These are phyloP conservation scores for Diaporthe eres DNA, from an alignment of 2,329 filamentous ascomycete genomes.

Conservation along the genomic window DNA sequence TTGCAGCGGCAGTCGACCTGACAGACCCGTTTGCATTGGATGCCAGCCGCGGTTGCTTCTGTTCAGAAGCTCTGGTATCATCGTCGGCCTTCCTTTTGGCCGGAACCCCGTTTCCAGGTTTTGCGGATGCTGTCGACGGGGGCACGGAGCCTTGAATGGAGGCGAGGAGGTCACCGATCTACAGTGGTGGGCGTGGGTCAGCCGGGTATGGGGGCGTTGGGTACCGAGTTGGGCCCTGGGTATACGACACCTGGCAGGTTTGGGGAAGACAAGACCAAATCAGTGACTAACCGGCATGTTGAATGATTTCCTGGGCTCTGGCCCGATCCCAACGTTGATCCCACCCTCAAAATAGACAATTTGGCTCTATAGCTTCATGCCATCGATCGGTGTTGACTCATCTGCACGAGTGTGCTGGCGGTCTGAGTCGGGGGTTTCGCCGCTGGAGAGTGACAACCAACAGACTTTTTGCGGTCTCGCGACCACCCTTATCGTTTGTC, in stretches of 20 bases:
- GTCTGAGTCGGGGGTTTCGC: constrained; percentile 6
- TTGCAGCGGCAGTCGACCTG: constrained; percentile 43
- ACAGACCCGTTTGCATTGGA: constrained; percentile 45
- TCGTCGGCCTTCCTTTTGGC: constrained; percentile 72
- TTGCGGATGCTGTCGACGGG: constrained; percentile 44
- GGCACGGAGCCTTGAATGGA: constrained; percentile 67
- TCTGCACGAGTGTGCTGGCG: constrained; percentile 28
- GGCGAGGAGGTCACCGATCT: constrained; percentile 72
- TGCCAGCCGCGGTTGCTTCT: constrained; percentile 59
- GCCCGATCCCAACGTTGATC: constrained; percentile 34
- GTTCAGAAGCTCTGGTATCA: constrained; percentile 57
- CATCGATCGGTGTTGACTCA: constrained; percentile 40
- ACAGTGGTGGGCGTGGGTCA: constrained; percentile 40
- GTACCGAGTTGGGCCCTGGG: not conserved
- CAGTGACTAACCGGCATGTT: constrained; percentile 56
- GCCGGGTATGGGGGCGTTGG: not conserved
- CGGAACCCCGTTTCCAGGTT: constrained; percentile 34
- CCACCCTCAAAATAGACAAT: constrained; percentile 40
- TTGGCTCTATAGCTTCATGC: constrained; percentile 48
- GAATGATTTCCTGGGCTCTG: constrained; percentile 35
- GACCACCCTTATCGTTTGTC: constrained; percentile 20
- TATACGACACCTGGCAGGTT: constrained; percentile 19
- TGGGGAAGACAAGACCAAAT: constrained; percentile 5
- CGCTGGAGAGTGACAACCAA: constrained; percentile 29
- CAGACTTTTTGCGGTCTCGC: constrained; percentile 35